phyloP scores from a whole-genome alignment of 495 filamentous ascomycete species.

The Lasiosphaeria hispida region DNA sequence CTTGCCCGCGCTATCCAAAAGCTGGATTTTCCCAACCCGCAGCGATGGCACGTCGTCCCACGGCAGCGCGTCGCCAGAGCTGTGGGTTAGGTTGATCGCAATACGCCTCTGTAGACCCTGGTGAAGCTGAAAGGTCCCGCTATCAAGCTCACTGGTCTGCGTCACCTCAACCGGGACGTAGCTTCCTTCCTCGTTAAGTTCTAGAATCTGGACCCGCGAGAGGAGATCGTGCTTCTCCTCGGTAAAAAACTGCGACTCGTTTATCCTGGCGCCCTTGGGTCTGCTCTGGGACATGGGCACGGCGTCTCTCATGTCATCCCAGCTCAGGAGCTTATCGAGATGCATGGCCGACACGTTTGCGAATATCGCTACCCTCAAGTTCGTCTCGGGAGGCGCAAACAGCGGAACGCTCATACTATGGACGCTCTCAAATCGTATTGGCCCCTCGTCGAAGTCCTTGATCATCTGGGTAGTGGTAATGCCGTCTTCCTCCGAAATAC shows the following conservation, averaged over 20 bases:
- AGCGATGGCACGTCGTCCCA: conserved; percentile 79
- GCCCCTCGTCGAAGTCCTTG: conserved; percentile 89
- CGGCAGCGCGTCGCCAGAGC: conserved; percentile 78
- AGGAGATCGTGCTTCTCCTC: conserved; percentile 95
- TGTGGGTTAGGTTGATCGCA: conserved; percentile 80
- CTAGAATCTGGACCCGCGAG: conserved; percentile 78
- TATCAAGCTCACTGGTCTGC: conserved; percentile 76
- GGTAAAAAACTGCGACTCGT: conserved; percentile 86
- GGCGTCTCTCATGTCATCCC: conserved; percentile 95
- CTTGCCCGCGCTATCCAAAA: conserved; percentile 82
- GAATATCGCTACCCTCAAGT: conserved; percentile 87
- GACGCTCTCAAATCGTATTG: conserved; percentile 92
- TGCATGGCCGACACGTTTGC: conserved; percentile 91
- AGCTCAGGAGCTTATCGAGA: conserved; percentile 94
- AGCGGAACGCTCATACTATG: conserved; percentile 98
- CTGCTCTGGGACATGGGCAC: conserved; percentile 51
- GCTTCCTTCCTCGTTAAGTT: conserved; percentile 85
- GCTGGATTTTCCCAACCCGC: conserved; percentile 73
- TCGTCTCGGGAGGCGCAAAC: conserved; percentile 68
- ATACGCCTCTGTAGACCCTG: conserved; percentile 92
- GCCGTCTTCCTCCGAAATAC: conserved; percentile 86
- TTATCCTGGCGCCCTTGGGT: conserved; percentile 68
- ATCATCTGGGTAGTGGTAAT: conserved; percentile 95
- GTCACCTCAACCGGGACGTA: conserved; percentile 92
- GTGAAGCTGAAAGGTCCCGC: conserved; percentile 88